Evolutionary conservation across 352 stramenopile species (phyloP), one percentile per base, ranked within the genome.

Genomic region (Globisporangium polare): DNA sequence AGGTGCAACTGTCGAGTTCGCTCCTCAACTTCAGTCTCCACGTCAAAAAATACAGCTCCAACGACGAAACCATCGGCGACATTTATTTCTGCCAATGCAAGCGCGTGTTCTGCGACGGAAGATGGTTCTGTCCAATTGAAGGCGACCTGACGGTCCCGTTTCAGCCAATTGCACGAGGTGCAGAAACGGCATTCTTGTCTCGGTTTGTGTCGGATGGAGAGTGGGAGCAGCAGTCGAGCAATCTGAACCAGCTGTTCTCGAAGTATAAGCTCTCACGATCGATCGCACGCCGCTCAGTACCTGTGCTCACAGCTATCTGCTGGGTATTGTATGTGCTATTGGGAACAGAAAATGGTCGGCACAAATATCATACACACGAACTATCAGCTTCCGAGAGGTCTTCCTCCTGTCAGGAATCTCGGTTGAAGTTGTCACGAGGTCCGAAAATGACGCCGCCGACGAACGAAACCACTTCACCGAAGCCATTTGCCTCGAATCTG

Each of bases 361-460:
- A 9, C 29, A 33, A 33, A 33, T 33, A 33, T 33, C 29, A 33
- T 9, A 33, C 8, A 7, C 29, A 33, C 8, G 29, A 33, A 7
- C 5, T 33, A 33, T 33, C 8, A 33, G 8, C 4, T 9, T 33
- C 29, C 8, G 29, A 33, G 29, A 33, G 29, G 29, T 33, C 8
- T 9, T 33, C 8, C 4, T 4, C 8, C 29, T 33, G 10, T 39
- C 0, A 54, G 55, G 61, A 71, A 71, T 41, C 70, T 65, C 54
- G 41, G 39, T 88, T 89, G 77, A 88, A 87, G 75, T 81, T 83
- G 53, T 8, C 43, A 33, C 58, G 66, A 83, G 75, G 57, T 78
- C 27, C 47, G 56, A 66, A 71, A 58, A 65, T 90, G 80, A 90
- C 80, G 72, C 52, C 42, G 76, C 6, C 76, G 80, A 90, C 78